Base-by-base conservation (phyloP, 345 rosid species). In the Eucalyptus fibrosa region DNA sequence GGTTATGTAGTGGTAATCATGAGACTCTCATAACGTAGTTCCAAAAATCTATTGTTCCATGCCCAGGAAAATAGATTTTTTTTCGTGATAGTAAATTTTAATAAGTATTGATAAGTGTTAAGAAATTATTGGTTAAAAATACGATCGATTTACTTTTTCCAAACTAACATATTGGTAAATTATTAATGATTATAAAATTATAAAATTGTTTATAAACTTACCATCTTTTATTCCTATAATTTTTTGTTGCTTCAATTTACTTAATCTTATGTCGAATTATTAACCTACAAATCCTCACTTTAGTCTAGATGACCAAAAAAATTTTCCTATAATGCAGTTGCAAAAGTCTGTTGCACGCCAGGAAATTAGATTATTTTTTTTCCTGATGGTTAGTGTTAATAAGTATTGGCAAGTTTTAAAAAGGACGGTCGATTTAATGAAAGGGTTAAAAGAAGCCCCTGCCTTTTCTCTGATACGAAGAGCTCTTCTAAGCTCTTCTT, bases 231-330 rank as follows among this genome's bases (percentile, higher is more conserved):
- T 62, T 62, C 2, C 17, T 6, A 30, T 62, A 12, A 50, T 83
- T 45, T 83, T 16, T 5, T 4, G 4, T 42, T 17, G 86, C 47
- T 50, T 45, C 95, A 9, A 93, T 92, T 9, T 92, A 94, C 89
- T 94, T 95, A 62, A 62, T 10, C 90, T 92, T n/a, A 95, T 23
- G 62, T 93, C 15, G 94, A 93, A 91, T 95, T 95, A 3, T 62
- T 62, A 30, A 62, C 69, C 17, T 30, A 62, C 32, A 30, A 56
- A 56, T 56, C 62, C 30, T 23, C 30, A 11, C 13, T 56, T 56
- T 56, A 53, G 59, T 53, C 26, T 53, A 19, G 9, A 19, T 53
- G 59, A 53, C 59, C 26, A 19, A 53, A 2, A 53, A 53, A 26
- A 4, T 56, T 60, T 60, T 28, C 69, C 8, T 62, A 28, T 62